Conservation (phyloP, 2,329 filamentous ascomycete genomes). For the Colletotrichum sansevieriae region DNA sequence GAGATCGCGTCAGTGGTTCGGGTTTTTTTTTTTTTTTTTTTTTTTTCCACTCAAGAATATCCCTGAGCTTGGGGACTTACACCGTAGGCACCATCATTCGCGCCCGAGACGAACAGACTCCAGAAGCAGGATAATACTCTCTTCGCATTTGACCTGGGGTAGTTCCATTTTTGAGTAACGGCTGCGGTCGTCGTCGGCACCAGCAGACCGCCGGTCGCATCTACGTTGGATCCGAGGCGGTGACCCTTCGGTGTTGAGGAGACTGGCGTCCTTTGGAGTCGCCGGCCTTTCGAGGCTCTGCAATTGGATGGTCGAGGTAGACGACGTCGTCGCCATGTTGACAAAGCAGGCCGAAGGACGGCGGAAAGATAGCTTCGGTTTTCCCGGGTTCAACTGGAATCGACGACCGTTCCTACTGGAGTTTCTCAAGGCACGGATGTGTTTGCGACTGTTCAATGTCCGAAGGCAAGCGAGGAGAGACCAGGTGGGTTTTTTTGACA, state of each 20-base stretch:
- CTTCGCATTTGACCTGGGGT: slow-evolving; percentile 61
- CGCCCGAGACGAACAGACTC: slow-evolving; percentile 69
- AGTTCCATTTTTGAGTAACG: slow-evolving; percentile 60
- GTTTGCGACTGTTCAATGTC: neutral
- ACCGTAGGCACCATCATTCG: slow-evolving; percentile 70
- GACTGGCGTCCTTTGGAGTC: slow-evolving; percentile 12
- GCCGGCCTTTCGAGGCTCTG: slow-evolving; percentile 11
- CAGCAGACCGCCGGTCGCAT: slow-evolving; percentile 29
- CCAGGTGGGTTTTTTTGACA: slow-evolving; percentile 8
- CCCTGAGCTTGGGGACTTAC: slow-evolving; percentile 52
- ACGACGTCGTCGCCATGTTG: slow-evolving; percentile 18
- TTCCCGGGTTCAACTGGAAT: neutral
- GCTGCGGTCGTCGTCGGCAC: slow-evolving; percentile 25
- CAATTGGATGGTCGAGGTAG: slow-evolving; percentile 30
- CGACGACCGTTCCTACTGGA: neutral
- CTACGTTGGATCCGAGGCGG: slow-evolving; percentile 23
- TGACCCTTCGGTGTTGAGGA: slow-evolving; percentile 32
- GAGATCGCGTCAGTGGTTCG: slow-evolving; percentile 35
- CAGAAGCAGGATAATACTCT: slow-evolving; percentile 67
- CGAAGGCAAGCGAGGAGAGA: neutral
- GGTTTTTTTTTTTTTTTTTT: too few relatives aligned
- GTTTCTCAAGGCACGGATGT: neutral
- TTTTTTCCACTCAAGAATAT: neutral
- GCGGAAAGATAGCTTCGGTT: neutral
- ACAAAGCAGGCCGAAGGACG: neutral